phyloP scores from a whole-genome alignment of 306 rosid species.

The Astragalus membranaceus region DNA sequence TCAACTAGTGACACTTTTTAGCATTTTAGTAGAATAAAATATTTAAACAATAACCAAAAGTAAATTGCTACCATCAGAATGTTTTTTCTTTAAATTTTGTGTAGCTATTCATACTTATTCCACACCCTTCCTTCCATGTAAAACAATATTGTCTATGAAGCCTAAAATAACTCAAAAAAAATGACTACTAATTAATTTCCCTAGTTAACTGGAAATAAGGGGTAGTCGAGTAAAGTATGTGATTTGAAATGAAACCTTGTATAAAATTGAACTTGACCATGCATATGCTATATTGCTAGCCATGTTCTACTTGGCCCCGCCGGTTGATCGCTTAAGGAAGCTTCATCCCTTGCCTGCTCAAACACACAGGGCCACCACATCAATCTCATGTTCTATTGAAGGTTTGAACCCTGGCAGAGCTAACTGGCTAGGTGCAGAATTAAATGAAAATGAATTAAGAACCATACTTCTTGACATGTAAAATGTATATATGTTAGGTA shows the following conservation, averaged over 20 bases:
- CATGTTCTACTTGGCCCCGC: conserved; percentile 44
- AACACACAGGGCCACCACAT: too few relatives aligned
- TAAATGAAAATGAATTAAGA: neutral
- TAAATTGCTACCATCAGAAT: neutral
- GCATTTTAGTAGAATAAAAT: neutral
- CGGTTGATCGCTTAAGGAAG: too few relatives aligned
- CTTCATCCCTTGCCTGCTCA: too few relatives aligned
- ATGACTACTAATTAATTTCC: too few relatives aligned
- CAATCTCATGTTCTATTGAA: neutral
- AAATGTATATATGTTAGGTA: conserved; percentile 18
- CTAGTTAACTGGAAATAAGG: conserved; percentile 35
- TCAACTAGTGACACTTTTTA: neutral
- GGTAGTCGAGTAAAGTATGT: conserved; percentile 58
- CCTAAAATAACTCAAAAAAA: neutral
- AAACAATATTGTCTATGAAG: neutral
- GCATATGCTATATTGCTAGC: conserved; percentile 40
- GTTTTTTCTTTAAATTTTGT: neutral
- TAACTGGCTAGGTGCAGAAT: neutral
- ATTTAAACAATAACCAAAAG: neutral
- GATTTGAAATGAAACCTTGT: conserved; percentile 60
- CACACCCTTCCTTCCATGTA: conserved; percentile 33
- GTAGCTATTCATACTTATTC: conserved; percentile 18
- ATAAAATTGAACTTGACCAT: conserved; percentile 78
- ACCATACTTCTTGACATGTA: neutral
- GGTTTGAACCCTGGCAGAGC: conserved; percentile 26